A percentile compares a stretch with the other conserved stretches of the same genome.
phyloP scores from a whole-genome alignment of 495 filamentous ascomycete genomes.

The Mycothermus thermophilus region DNA sequence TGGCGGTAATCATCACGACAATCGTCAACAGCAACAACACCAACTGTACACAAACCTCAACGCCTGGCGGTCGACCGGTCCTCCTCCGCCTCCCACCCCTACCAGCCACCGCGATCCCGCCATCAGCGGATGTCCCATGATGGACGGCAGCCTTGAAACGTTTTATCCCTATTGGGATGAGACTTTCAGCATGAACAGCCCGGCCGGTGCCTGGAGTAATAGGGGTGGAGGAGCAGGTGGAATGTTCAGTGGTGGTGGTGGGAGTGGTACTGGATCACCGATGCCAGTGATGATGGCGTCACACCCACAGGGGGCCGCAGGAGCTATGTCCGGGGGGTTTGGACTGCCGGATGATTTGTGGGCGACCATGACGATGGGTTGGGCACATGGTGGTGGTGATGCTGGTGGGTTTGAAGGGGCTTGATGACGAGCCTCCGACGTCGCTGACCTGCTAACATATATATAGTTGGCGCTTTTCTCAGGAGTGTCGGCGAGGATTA shows the following conservation, averaged over 20 bases:
- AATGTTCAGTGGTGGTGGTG: no score
- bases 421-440: not conserved
- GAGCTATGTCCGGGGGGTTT: not conserved
- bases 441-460: no score
- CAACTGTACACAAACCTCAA: no score
- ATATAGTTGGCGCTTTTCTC: no score
- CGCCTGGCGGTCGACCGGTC: no score
- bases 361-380: conserved; percentile 12
- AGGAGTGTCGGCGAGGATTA: no score
- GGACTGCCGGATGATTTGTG: conserved; percentile 9
- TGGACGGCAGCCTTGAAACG: conserved; percentile 30
- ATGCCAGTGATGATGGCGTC: no score
- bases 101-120: conserved; percentile 1
- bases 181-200: conserved; percentile 7
- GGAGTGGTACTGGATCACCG: no score
- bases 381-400: conserved; percentile 3
- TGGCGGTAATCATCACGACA: no score
- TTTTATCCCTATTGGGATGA: conserved; percentile 31
- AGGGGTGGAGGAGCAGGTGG: not conserved
- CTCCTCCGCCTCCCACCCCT: not conserved
- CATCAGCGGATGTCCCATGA: conserved; percentile 27
- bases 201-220: not conserved
- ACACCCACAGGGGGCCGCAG: no score
- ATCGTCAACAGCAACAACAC: no score
- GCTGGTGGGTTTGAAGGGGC: not conserved